A percentile compares a stretch with the other conserved stretches of the same genome.
Evolutionary conservation across 805 yeast genomes (phyloP).

Genomic region (Teunomyces aglyptinius): DNA sequence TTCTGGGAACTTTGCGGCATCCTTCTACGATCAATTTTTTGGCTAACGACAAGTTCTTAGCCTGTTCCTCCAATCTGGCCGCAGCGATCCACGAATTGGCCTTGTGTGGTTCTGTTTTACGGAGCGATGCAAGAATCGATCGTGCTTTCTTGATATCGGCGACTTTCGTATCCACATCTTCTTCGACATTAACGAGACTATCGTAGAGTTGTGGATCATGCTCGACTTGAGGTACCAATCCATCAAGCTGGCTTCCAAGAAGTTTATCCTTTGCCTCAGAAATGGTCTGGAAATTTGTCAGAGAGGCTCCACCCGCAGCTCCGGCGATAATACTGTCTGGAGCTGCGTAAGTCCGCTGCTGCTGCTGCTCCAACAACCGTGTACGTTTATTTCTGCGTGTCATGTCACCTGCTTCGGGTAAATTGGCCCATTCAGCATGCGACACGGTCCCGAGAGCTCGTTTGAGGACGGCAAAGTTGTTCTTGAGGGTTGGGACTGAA

Average conservation of each 20-base stretch:
- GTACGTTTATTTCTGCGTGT: constrained; percentile 76
- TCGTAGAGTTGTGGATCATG: constrained; percentile 32
- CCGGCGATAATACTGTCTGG: constrained; percentile 65
- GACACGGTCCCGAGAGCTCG: constrained; percentile 56
- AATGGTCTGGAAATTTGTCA: constrained; percentile 50
- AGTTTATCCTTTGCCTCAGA: constrained; percentile 65
- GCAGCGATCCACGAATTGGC: constrained; percentile 85
- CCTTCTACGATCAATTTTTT: constrained; percentile 68
- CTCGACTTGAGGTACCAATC: constrained; percentile 21
- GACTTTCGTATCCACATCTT: constrained; percentile 22
- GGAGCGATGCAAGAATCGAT: constrained; percentile 59
- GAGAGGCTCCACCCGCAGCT: constrained; percentile 23
- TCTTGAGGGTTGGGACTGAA: constrained; percentile 8
- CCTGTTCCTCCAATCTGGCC: constrained; percentile 72
- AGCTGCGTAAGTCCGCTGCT: constrained; percentile 74
- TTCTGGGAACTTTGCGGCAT: constrained; percentile 61
- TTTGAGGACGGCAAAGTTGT: constrained; percentile 54
- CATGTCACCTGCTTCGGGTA: constrained; percentile 88
- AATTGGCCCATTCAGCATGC: constrained; percentile 70
- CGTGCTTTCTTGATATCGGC: constrained; percentile 64
- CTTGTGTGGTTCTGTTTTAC: constrained; percentile 69
- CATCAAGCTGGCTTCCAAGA: constrained; percentile 53
- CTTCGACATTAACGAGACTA: constrained; percentile 4
- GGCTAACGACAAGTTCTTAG: constrained; percentile 56
- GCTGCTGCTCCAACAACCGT: constrained; percentile 57